Evolutionary conservation across 1,139 yeast species (phyloP).

Genomic region (Kurtzmaniella quercitrusa): DNA sequence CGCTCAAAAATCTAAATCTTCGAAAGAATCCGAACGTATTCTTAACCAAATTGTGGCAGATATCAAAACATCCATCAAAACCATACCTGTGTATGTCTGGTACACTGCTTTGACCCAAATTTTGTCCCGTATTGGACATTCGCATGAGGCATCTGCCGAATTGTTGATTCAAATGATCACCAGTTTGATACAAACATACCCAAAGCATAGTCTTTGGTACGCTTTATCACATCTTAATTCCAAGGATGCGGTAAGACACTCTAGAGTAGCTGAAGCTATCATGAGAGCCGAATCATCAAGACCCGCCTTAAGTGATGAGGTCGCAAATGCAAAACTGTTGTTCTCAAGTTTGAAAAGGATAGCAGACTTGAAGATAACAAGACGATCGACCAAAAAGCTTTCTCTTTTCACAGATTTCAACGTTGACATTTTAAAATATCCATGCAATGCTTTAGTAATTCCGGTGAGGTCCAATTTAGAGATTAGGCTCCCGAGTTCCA

Average conservation of each 20-base stretch:
- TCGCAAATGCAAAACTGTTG: conserved; percentile 29
- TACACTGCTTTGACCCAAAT: conserved; percentile 85
- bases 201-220: conserved; percentile 83
- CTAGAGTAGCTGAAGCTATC: conserved; percentile 41
- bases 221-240: conserved; percentile 73
- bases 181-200: conserved; percentile 60
- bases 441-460: conserved; percentile 65
- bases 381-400: conserved; percentile 28
- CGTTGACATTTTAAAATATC: conserved; percentile 48
- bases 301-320: conserved; percentile 11
- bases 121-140: conserved; percentile 72
- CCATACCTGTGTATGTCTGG: conserved; percentile 66
- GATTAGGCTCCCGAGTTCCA: conserved; percentile 54
- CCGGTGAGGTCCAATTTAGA: conserved; percentile 79
- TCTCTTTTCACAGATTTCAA: conserved; percentile 45
- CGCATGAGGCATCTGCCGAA: conserved; percentile 52
- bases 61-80: conserved; percentile 41
- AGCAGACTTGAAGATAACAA: conserved; percentile 33
- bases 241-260: conserved; percentile 51
- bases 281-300: conserved; percentile 13
- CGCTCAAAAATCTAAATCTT: conserved; percentile 36
- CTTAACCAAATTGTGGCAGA: conserved; percentile 49
- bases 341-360: conserved; percentile 33
- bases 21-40: conserved; percentile 34
- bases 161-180: conserved; percentile 56